Percentiles rank a stretch among this genome's conserved stretches.
phyloP scores from a whole-genome alignment of 768 basidiomycete species.

The Rhizopogon vinicolor region DNA sequence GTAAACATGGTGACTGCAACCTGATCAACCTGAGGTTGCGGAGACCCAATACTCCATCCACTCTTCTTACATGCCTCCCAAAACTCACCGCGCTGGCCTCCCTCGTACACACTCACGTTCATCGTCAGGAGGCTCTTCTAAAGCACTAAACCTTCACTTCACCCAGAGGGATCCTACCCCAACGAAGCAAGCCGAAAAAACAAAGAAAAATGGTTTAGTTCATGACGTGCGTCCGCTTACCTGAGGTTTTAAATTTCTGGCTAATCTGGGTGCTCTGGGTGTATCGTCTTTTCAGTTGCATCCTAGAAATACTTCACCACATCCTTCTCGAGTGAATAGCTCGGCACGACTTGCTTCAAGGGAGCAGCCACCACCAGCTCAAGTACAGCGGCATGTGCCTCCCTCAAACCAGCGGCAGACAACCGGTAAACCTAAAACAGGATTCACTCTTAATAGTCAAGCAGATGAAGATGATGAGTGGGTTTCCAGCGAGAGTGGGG shows the following conservation, averaged over 20 bases:
- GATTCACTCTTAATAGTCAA: slow-evolving; percentile 55
- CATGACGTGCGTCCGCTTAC: slow-evolving; percentile 39
- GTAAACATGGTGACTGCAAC: slow-evolving; percentile 2
- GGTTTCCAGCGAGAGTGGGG: slow-evolving; percentile 77
- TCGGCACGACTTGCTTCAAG: slow-evolving; percentile 22
- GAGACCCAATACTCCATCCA: slow-evolving; percentile 24
- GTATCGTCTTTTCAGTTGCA: slow-evolving; percentile 8
- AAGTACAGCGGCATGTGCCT: slow-evolving; percentile 20
- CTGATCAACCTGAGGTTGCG: slow-evolving; percentile 17
- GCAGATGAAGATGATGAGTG: slow-evolving; percentile 63
- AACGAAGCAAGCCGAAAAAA: slow-evolving; percentile 44
- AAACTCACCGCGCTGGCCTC: slow-evolving; percentile 42
- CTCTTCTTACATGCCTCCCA: slow-evolving; percentile 41
- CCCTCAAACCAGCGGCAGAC: slow-evolving; percentile 24
- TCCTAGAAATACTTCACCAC: slow-evolving; percentile 21
- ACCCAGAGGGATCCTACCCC: slow-evolving; percentile 56
- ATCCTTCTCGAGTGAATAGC: slow-evolving; percentile 21
- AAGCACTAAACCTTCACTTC: slow-evolving; percentile 56
- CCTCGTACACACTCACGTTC: slow-evolving; percentile 61
- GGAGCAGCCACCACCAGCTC: slow-evolving; percentile 32
- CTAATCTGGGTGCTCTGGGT: slow-evolving; percentile 3
- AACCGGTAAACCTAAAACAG: slow-evolving; percentile 38
- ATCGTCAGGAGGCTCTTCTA: slow-evolving; percentile 51
- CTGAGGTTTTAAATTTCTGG: slow-evolving; percentile 7
- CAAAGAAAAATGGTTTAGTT: slow-evolving; percentile 40